phyloP scores from a whole-genome alignment of 2,329 filamentous ascomycete genomes.

The Stachybotrys chartarum region DNA sequence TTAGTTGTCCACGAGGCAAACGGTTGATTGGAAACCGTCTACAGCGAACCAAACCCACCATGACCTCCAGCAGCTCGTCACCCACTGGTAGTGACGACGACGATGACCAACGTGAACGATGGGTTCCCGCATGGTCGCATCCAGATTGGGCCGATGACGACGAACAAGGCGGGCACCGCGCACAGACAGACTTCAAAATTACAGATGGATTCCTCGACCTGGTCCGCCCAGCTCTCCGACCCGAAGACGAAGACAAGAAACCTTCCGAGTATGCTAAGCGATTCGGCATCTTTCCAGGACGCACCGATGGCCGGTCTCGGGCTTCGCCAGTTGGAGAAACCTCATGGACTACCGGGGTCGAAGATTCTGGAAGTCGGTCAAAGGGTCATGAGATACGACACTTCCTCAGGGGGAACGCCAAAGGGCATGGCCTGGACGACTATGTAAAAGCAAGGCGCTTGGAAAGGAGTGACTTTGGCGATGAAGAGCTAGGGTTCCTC shows the following conservation, averaged over 20 bases:
- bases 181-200: slow-evolving; percentile 7
- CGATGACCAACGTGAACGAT: slow-evolving; percentile 3
- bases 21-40: neutral
- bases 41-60: neutral
- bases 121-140: slow-evolving; percentile 18
- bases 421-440: slow-evolving; percentile 5
- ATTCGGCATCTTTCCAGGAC: slow-evolving; percentile 19
- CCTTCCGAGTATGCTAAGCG: slow-evolving; percentile 19
- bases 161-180: slow-evolving; percentile 8
- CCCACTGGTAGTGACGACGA: no score
- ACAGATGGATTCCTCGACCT: slow-evolving; percentile 9
- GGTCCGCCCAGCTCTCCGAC: slow-evolving; percentile 14
- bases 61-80: no score
- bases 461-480: slow-evolving; percentile 3
- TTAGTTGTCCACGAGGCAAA: neutral
- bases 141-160: slow-evolving; percentile 12
- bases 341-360: neutral
- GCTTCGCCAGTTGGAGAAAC: slow-evolving; percentile 17
- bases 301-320: slow-evolving; percentile 20
- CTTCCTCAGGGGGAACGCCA: neutral
- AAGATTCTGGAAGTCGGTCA: neutral
- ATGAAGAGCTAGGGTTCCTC: slow-evolving; percentile 11
- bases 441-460: slow-evolving; percentile 9
- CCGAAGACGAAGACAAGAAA: slow-evolving; percentile 11
- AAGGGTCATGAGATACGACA: neutral